Conservation (phyloP, 2,329 filamentous ascomycete species). For the Fusarium graminum region DNA sequence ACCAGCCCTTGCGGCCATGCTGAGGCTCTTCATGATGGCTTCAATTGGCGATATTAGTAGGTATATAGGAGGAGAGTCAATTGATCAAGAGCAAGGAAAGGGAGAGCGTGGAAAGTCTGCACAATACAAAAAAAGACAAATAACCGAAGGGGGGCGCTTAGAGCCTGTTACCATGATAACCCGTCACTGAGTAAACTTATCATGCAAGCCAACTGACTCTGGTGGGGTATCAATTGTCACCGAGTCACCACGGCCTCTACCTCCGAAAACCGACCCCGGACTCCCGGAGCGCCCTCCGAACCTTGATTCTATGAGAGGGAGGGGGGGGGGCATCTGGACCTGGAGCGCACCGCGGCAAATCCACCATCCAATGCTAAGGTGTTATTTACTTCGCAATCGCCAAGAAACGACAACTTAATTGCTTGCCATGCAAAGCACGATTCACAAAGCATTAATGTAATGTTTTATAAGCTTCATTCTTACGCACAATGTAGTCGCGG, state of each 20-base stretch:
- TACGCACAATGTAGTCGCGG: constrained; percentile 38
- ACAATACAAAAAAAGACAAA: constrained; percentile 25
- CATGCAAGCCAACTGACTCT: constrained; percentile 30
- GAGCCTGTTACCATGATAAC: constrained; percentile 19
- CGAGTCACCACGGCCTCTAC: constrained; percentile 35
- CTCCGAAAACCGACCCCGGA: constrained; percentile 44
- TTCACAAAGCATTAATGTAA: background rate
- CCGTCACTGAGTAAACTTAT: constrained; percentile 13
- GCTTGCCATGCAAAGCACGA: background rate
- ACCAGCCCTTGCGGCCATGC: constrained; percentile 50
- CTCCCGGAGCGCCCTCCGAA: constrained; percentile 43
- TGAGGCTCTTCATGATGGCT: constrained; percentile 51
- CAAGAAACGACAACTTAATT: background rate
- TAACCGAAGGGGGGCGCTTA: constrained; percentile 23
- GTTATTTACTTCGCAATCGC: background rate
- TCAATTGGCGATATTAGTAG: constrained; percentile 41
- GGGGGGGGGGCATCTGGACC: constrained; percentile 2
- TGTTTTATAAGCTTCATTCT: constrained; percentile 33
- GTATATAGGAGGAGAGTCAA: constrained; percentile 27
- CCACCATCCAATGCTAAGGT: background rate
- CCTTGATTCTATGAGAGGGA: constrained; percentile 13
- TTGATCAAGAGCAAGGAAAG: constrained; percentile 26
- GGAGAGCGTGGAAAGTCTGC: constrained; percentile 18
- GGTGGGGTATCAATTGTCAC: constrained; percentile 35
- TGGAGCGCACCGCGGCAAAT: constrained; percentile 21